A percentile compares a stretch with the other conserved stretches of the same genome.
These are phyloP conservation scores for Nidula niveotomentosa DNA, from an alignment of 1,284 basidiomycete genomes.

Conservation along the genomic window DNA sequence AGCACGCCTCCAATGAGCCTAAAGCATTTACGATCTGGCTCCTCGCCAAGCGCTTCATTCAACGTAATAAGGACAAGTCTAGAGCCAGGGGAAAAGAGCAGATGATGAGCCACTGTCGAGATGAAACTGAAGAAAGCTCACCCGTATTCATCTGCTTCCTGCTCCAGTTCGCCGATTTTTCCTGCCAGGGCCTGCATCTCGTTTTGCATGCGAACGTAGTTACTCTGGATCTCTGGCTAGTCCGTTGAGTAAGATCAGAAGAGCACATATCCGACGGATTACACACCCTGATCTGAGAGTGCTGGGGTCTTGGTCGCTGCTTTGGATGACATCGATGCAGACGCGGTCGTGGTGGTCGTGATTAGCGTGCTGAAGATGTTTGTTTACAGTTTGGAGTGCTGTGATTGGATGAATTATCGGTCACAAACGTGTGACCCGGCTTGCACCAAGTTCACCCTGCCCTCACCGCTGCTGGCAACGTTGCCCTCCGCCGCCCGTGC, in stretches of 20 bases:
- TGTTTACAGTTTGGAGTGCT: slow-evolving; percentile 34
- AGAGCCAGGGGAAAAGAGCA: background rate
- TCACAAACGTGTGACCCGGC: slow-evolving; percentile 37
- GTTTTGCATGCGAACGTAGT: slow-evolving; percentile 73
- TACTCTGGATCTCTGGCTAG: slow-evolving; percentile 79
- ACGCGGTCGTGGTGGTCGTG: slow-evolving; percentile 12
- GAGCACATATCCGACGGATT: slow-evolving; percentile 7
- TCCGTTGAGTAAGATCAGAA: slow-evolving; percentile 31
- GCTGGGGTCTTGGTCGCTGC: slow-evolving; percentile 52
- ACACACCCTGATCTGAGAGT: slow-evolving; percentile 71
- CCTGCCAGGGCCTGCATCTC: slow-evolving; percentile 84
- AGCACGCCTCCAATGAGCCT: slow-evolving; percentile 95
- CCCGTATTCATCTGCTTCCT: slow-evolving; percentile 91
- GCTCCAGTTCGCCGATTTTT: slow-evolving; percentile 93
- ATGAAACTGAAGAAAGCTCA: slow-evolving; percentile 29
- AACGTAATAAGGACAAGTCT: slow-evolving; percentile 92
- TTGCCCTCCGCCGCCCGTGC: slow-evolving; percentile 14
- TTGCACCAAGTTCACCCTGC: slow-evolving; percentile 24
- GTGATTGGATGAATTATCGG: slow-evolving; percentile 46
- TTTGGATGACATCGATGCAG: slow-evolving; percentile 39
- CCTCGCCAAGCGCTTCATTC: slow-evolving; percentile 71
- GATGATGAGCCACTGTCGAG: too few relatives aligned
- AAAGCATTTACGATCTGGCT: slow-evolving; percentile 94
- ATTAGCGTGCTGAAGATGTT: slow-evolving; percentile 5
- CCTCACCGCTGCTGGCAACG: slow-evolving; percentile 34